A percentile compares a stretch with the other conserved stretches of the same genome.
These are phyloP conservation scores for Linderniella brevidens DNA, from an alignment of 257 asterid genomes.

Conservation along the genomic window DNA sequence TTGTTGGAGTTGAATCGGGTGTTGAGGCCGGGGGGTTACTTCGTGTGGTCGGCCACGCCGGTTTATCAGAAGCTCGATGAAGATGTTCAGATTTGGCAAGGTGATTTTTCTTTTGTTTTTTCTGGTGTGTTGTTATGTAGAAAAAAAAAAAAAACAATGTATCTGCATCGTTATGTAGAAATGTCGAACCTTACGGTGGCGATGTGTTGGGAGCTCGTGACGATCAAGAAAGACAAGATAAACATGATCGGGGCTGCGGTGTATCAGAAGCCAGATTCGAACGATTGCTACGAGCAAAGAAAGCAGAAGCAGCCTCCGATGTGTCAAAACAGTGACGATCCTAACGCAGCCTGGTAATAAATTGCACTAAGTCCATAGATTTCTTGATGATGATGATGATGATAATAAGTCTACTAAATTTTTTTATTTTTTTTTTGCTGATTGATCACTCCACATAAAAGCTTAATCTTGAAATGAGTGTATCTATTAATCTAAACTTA, in stretches of 20 bases:
- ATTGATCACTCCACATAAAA: no score
- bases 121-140: not conserved
- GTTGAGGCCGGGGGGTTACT: constrained; percentile 73
- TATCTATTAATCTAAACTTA: no score
- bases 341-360: constrained; percentile 40
- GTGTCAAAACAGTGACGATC: constrained; percentile 23
- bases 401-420: no score
- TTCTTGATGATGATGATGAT: no score
- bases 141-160: not conserved
- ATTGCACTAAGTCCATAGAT: not conserved
- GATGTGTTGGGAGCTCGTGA: constrained; percentile 56
- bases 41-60: constrained; percentile 73
- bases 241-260: constrained; percentile 45
- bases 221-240: constrained; percentile 21
- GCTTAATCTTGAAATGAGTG: no score
- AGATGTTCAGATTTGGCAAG: constrained; percentile 47
- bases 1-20: constrained; percentile 59
- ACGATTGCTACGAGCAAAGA: constrained; percentile 41
- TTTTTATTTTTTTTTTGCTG: no score
- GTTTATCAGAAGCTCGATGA: constrained; percentile 43
- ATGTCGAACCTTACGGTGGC: constrained; percentile 52
- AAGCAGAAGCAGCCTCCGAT: constrained; percentile 34
- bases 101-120: constrained; percentile 13
- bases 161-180: constrained; percentile 19
- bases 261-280: constrained; percentile 46